phyloP scores from a whole-genome alignment of 768 basidiomycete species.

The Tremella yokohamensis region DNA sequence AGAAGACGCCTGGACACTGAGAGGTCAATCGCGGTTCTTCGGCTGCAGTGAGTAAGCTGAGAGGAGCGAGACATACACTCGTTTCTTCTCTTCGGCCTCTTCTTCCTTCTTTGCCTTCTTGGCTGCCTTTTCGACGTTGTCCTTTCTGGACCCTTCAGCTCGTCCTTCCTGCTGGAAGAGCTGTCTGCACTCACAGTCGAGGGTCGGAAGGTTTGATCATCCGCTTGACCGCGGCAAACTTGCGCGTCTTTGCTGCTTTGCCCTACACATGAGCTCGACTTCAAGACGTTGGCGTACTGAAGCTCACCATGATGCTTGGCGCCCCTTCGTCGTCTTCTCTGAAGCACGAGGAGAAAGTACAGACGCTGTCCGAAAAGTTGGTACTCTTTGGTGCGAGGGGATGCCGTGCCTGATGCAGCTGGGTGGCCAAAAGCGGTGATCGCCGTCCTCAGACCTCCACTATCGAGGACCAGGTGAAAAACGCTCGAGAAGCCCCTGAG shows the following conservation, averaged over 20 bases:
- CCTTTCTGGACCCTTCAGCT: constrained; percentile 60
- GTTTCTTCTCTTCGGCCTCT: constrained; percentile 46
- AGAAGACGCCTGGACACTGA: constrained; percentile 41
- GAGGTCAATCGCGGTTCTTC: background rate
- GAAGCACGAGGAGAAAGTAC: too few relatives aligned
- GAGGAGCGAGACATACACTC: constrained; percentile 68
- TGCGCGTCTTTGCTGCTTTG: constrained; percentile 87
- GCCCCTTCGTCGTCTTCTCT: too few relatives aligned
- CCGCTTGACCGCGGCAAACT: constrained; percentile 90
- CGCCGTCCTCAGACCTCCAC: too few relatives aligned
- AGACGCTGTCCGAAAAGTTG: too few relatives aligned
- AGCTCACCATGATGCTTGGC: background rate
- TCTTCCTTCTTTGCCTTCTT: constrained; percentile 55
- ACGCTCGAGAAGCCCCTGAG: too few relatives aligned
- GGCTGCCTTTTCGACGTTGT: constrained; percentile 84
- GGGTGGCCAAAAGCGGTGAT: too few relatives aligned
- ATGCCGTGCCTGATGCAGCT: too few relatives aligned
- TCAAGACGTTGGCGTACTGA: background rate
- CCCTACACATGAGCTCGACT: constrained; percentile 56
- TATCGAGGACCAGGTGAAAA: too few relatives aligned
- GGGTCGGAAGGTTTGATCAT: constrained; percentile 91
- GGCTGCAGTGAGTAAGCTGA: background rate
- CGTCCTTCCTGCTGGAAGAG: background rate
- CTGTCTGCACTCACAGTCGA: constrained; percentile 63
- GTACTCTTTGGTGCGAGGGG: too few relatives aligned